phyloP scores from a whole-genome alignment of 108 stramenopile genomes.

The Bacterosira constricta region DNA sequence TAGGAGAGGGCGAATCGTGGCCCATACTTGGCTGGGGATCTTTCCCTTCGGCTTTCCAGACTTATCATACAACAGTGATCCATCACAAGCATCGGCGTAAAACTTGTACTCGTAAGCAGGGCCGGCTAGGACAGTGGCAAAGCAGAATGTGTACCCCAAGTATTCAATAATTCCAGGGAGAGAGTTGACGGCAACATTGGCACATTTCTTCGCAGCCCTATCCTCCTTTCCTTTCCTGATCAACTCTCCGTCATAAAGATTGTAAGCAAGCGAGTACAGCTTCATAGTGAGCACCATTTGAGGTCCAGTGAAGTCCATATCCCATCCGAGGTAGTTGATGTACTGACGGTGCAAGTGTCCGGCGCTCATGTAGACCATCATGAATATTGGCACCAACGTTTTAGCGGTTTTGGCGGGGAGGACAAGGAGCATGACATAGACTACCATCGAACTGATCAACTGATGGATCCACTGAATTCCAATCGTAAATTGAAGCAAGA shows the following conservation, averaged over 20 bases:
- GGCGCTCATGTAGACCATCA: conserved; percentile 86
- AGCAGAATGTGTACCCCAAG: conserved; percentile 96
- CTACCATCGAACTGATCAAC: conserved; percentile 84
- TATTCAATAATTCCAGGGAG: conserved; percentile 90
- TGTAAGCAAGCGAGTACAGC: conserved; percentile 96
- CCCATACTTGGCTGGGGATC: conserved; percentile 79
- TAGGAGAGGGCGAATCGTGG: conserved; percentile 74
- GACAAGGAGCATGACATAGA: conserved; percentile 84
- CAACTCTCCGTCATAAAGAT: conserved; percentile 91
- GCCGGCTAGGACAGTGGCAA: conserved; percentile 92
- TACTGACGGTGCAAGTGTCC: conserved; percentile 95
- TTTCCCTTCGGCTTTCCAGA: conserved; percentile 76
- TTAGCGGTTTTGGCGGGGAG: conserved; percentile 74
- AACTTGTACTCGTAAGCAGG: conserved; percentile 86
- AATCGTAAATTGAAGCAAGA: conserved; percentile 88
- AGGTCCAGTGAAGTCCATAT: conserved; percentile 94
- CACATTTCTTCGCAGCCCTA: conserved; percentile 84
- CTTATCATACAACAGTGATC: conserved; percentile 66
- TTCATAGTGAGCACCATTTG: conserved; percentile 98
- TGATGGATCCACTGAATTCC: conserved; percentile 98
- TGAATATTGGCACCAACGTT: conserved; percentile 84
- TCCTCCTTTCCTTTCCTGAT: conserved; percentile 64
- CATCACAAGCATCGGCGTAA: conserved; percentile 80
- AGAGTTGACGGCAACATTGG: conserved; percentile 74
- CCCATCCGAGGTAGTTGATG: conserved; percentile 95